Base-by-base conservation (phyloP, 306 rosid genomes). In the Senna siamea region DNA sequence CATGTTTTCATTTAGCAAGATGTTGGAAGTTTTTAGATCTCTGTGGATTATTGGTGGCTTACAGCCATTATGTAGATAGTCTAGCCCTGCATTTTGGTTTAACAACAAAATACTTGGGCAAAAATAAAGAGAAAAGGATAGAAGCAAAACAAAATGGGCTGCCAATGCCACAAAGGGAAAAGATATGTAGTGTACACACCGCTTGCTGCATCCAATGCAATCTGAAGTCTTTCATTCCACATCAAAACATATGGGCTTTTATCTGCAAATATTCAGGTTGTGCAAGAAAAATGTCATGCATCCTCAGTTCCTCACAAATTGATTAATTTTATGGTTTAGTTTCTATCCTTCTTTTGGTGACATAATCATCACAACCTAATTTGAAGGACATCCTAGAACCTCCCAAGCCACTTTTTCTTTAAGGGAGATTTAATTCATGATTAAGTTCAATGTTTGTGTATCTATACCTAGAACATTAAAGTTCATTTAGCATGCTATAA, bases 1-100 rank as follows among this genome's bases (percentile, higher is more conserved):
- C 86, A 75, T 54, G 23, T 63, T 62, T 3, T 78, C 74, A 28
- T 63, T 56, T 18, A 78, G 9, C 30, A 82, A 74, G 69, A 82
- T 78, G 55, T 78, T 82, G 13, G 86, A 11, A 8, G 80, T 15
- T 56, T 78, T 78, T 62, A 82, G 17, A 34, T 78, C 78, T n/a
- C 80, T 69, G 26, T 78, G 78, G 26, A 78, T 54, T 34, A 69
- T 78, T n/a, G 80, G 54, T 30, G 83, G 77, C 41, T 56, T 56
- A 13, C 38, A 26, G 11, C 62, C 38, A 56, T 56, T 28, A 14
- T 56, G 63, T 5, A 56, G 38, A 56, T 26, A 13, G 38, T 56
- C 38, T 9, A 56, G 13, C 6, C 38, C 63, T 56, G 2, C 38
- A 56, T 12, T 13, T 23, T 23, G 9, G n/a, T n/a, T n/a, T n/a